A percentile compares a stretch with the other conserved stretches of the same genome.
phyloP scores from a whole-genome alignment of 176 grass and related monocot species.

The Ensete ventricosum region DNA sequence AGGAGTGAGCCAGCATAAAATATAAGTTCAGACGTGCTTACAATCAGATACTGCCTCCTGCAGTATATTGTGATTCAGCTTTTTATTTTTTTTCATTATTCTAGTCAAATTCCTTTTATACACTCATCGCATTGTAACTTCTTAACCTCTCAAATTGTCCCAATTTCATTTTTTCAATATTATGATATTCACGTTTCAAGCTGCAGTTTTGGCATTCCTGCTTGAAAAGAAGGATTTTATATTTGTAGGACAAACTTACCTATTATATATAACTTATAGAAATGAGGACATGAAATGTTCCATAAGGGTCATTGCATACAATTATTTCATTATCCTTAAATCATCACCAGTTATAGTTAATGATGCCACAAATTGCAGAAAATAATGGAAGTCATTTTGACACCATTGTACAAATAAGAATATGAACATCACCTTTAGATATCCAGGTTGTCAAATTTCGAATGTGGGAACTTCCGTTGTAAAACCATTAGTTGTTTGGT shows the following conservation, averaged over 20 bases:
- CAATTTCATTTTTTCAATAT: neutral
- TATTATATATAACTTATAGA: neutral
- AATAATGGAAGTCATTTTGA: neutral
- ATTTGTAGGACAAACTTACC: too few relatives aligned
- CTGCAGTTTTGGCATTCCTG: neutral
- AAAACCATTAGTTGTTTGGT: conserved; percentile 43
- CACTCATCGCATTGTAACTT: too few relatives aligned
- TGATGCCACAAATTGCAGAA: neutral
- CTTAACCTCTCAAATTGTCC: too few relatives aligned
- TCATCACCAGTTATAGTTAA: neutral
- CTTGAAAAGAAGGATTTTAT: too few relatives aligned
- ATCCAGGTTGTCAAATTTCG: conserved; percentile 32
- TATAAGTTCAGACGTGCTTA: too few relatives aligned
- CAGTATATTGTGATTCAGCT: too few relatives aligned
- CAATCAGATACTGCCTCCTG: too few relatives aligned
- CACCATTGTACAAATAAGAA: neutral
- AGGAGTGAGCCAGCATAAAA: too few relatives aligned
- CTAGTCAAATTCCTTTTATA: too few relatives aligned
- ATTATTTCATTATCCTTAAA: neutral
- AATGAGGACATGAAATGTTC: neutral
- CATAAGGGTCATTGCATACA: neutral
- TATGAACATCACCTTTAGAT: neutral
- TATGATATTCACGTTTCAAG: neutral
- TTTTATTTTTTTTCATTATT: too few relatives aligned
- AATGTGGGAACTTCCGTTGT: conserved; percentile 75